Conservation (phyloP, 2,329 filamentous ascomycete species). For the Sphaerulina vaccinii region DNA sequence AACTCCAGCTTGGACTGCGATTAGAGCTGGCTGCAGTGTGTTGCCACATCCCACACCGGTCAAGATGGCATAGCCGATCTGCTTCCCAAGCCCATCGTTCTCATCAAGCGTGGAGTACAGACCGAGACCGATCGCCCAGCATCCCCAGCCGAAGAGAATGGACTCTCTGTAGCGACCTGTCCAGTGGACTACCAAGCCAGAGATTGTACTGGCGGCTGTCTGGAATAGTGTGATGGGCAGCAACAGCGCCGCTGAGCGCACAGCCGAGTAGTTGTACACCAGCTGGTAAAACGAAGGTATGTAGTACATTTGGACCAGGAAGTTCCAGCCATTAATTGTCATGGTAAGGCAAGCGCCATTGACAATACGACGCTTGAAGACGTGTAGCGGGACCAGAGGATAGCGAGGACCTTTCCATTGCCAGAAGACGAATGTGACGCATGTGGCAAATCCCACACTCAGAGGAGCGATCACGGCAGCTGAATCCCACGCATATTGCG, state of each 20-base stretch:
- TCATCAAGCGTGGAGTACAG: constrained; percentile 23
- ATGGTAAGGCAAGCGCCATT: constrained; percentile 52
- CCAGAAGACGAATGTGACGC: constrained; percentile 55
- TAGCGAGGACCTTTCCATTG: constrained; percentile 52
- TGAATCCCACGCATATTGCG: constrained; percentile 54
- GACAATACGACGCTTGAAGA: constrained; percentile 55
- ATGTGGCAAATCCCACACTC: constrained; percentile 50
- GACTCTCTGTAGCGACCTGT: constrained; percentile 25
- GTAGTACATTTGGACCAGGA: constrained; percentile 55
- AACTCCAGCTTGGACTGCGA: constrained; percentile 57
- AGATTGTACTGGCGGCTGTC: constrained; percentile 23
- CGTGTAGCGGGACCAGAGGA: constrained; percentile 53
- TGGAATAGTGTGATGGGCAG: constrained; percentile 24
- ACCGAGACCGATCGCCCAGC: constrained; percentile 24
- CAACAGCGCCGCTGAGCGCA: constrained; percentile 22
- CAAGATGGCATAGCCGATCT: constrained; percentile 55
- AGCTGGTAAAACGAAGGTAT: constrained; percentile 27
- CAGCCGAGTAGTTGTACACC: constrained; percentile 21
- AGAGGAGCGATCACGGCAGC: constrained; percentile 54
- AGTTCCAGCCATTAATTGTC: constrained; percentile 59
- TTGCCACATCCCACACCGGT: constrained; percentile 54
- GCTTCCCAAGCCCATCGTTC: constrained; percentile 49
- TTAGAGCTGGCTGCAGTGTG: constrained; percentile 55
- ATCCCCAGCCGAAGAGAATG: constrained; percentile 46
- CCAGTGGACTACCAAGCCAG: constrained; percentile 25